Evolutionary conservation across 495 filamentous ascomycete genomes (phyloP), one percentile per base, ranked within the genome.

Genomic region (Podospora pseudocomata): DNA sequence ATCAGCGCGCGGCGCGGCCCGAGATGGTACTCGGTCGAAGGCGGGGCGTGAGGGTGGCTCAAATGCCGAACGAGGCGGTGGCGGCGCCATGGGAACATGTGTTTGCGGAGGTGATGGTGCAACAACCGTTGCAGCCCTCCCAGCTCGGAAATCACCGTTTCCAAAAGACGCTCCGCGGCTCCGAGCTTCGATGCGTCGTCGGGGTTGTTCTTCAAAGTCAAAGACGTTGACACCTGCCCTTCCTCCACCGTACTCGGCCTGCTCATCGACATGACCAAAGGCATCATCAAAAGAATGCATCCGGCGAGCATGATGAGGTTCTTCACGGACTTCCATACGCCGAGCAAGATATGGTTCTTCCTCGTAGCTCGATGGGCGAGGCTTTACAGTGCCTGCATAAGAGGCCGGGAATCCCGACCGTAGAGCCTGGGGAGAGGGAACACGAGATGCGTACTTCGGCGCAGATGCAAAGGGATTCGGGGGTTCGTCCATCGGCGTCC

Each of bases 301-400:
- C 19, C 83, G 80, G 13, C 83, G 79, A 27, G 87, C 85, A 7
- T 87, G 70, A 26, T 83, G 84, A 49, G 39, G 39, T 65, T 86
- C 86, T 72, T 91, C 88, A 7, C 76, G 76, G 2, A 79, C 77
- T 65, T 89, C 88, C 68, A 89, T 86, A 11, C 82, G 70, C 11
- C 81, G 79, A 16, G 84, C 79, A n/a, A 80, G 67, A 34, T 84
- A 76, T 6, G 82, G 68, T 56, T 88, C 87, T 53, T 87, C 85
- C 30, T 85, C 78, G 69, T 87, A 89, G 53, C 75, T 80, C 44
- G 73, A 76, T 15, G 79, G 80, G 26, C 80, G 80, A 64, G 75
- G 70, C 63, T 80, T 75, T 57, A 66, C 65, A 18, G 67, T 63
- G 13, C 57, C 59, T 15, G 69, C 61, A 5, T 68, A 58, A 23